These are phyloP conservation scores for Ceratocystis eucalypticola DNA, from an alignment of 2,329 filamentous ascomycete genomes.

Conservation along the genomic window DNA sequence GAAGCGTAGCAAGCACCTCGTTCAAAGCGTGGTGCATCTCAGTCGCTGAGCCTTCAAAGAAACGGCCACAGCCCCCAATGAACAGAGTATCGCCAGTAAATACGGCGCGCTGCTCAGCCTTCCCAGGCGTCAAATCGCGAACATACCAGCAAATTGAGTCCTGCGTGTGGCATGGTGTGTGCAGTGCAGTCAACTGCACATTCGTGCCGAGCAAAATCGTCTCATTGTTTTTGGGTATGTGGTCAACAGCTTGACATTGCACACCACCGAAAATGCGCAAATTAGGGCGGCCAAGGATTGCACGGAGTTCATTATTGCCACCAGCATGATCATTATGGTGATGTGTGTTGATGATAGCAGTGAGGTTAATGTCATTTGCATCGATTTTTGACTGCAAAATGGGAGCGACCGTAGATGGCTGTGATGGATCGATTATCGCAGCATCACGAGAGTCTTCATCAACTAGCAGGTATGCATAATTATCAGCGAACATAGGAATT, in stretches of 20 bases:
- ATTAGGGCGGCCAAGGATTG: constrained; percentile 38
- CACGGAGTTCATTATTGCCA: constrained; percentile 54
- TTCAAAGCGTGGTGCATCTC: constrained; percentile 95
- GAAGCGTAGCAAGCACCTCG: constrained; percentile 63
- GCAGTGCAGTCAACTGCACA: constrained; percentile 55
- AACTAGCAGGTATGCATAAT: constrained; percentile 73
- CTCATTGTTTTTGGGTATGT: constrained; percentile 60
- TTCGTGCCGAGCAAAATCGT: constrained; percentile 63
- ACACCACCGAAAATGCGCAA: constrained; percentile 77
- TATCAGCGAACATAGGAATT: constrained; percentile 83
- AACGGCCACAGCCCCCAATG: constrained; percentile 83
- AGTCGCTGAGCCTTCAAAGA: constrained; percentile 80
- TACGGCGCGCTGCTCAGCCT: constrained; percentile 43
- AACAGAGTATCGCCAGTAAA: constrained; percentile 97
- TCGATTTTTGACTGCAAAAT: constrained; percentile 58
- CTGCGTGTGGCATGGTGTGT: constrained; percentile 95
- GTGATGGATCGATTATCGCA: constrained; percentile 66
- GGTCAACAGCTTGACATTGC: constrained; percentile 67
- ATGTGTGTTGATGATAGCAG: constrained; percentile 88
- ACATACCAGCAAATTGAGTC: constrained; percentile 95
- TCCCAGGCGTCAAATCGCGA: constrained; percentile 43
- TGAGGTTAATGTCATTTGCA: constrained; percentile 63
- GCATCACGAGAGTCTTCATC: constrained; percentile 68
- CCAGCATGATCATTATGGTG: constrained; percentile 94
- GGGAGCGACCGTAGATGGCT: constrained; percentile 52